Evolutionary conservation across 176 grass and related monocot genomes (phyloP).

Genomic region (Oryza brachyantha): DNA sequence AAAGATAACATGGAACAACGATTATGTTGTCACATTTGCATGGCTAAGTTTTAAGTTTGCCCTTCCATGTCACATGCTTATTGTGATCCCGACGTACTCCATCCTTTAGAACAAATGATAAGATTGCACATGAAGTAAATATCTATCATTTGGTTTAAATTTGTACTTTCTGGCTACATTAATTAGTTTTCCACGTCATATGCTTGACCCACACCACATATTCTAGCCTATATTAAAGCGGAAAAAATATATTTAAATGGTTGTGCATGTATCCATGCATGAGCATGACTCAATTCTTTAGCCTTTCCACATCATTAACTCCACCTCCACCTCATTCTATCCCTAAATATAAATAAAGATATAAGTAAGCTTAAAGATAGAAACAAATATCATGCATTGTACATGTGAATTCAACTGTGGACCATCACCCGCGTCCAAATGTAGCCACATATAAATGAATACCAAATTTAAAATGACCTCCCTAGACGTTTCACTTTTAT

Average conservation of each 20-base stretch:
- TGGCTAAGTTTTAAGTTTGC: neutral
- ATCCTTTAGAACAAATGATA: neutral
- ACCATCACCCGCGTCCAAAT: neutral
- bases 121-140: neutral
- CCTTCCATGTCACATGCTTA: neutral
- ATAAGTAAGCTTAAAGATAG: neutral
- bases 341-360: neutral
- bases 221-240: slow-evolving; percentile 18
- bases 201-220: neutral
- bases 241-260: neutral
- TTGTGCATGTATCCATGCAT: neutral
- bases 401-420: neutral
- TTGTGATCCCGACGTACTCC: neutral
- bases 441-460: neutral
- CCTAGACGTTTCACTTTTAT: neutral
- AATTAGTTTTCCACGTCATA: neutral
- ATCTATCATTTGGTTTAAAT: neutral
- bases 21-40: neutral
- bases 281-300: neutral
- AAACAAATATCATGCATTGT: neutral
- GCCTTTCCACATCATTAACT: neutral
- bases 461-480: neutral
- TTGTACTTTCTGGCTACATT: neutral
- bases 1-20: too few species aligned
- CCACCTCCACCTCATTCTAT: neutral